Conservation (phyloP, 2,329 filamentous ascomycete genomes). For the Colletotrichum chrysophilum region DNA sequence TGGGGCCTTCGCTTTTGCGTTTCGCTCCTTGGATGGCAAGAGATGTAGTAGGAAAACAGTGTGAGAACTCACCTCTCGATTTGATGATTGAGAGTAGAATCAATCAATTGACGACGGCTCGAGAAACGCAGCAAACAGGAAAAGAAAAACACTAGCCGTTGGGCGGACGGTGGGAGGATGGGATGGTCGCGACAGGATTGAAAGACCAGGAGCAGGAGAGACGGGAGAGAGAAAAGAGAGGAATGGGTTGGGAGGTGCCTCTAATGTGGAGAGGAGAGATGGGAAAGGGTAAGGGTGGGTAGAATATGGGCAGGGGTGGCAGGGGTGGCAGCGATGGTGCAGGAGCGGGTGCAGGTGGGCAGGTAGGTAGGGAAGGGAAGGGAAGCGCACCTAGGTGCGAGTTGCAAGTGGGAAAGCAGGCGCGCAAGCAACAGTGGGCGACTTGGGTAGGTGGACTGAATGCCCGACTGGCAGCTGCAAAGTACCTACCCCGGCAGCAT, state of each 20-base stretch:
- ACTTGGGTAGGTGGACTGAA: background rate
- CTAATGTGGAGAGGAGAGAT: conserved; percentile 25
- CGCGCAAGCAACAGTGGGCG: background rate
- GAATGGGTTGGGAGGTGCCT: conserved; percentile 24
- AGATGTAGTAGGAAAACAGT: background rate
- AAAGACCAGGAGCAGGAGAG: conserved; percentile 22
- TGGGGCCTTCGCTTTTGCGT: background rate
- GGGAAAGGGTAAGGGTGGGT: conserved; percentile 20
- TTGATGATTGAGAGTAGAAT: background rate
- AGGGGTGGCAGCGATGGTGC: conserved; percentile 12
- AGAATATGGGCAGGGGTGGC: conserved; percentile 19
- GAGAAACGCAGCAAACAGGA: conserved; percentile 21
- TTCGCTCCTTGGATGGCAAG: background rate
- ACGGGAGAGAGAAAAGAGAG: conserved; percentile 24
- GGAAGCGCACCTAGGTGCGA: background rate
- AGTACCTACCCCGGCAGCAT: background rate
- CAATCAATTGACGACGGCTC: background rate
- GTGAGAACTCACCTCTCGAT: conserved; percentile 2
- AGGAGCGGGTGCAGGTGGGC: conserved; percentile 2
- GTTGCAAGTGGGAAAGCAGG: background rate
- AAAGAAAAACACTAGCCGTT: conserved; percentile 23
- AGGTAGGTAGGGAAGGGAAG: background rate
- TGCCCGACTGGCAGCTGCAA: background rate
- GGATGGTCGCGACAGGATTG: conserved; percentile 22
- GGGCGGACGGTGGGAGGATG: conserved; percentile 22